Conservation (phyloP, 2,329 filamentous ascomycete species). For the Sphaerulina vaccinii region DNA sequence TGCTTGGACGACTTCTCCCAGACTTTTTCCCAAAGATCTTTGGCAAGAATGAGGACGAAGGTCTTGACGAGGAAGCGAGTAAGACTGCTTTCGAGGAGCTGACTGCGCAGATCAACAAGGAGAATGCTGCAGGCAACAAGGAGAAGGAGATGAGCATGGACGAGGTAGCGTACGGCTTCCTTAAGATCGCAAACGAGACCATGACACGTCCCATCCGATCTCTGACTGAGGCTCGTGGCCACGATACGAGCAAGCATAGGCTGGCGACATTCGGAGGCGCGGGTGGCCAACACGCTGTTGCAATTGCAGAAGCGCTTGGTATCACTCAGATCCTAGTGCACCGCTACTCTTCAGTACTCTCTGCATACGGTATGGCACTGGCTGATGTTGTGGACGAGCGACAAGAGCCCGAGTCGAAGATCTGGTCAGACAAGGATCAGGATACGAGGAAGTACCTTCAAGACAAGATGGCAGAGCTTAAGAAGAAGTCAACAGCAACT, state of each 20-base stretch:
- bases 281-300: slow-evolving; percentile 88
- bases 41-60: slow-evolving; percentile 81
- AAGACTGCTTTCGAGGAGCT: slow-evolving; percentile 72
- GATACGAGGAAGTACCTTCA: slow-evolving; percentile 63
- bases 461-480: slow-evolving; percentile 74
- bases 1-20: slow-evolving; percentile 77
- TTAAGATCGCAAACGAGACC: slow-evolving; percentile 85
- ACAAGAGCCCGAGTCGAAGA: slow-evolving; percentile 70
- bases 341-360: slow-evolving; percentile 82
- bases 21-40: slow-evolving; percentile 97
- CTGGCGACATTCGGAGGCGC: slow-evolving; percentile 90
- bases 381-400: slow-evolving; percentile 91
- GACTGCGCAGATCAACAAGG: slow-evolving; percentile 72
- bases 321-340: slow-evolving; percentile 85
- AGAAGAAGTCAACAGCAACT: slow-evolving; percentile 66
- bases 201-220: slow-evolving; percentile 90
- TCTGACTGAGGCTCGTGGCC: slow-evolving; percentile 86
- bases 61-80: slow-evolving; percentile 73
- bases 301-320: slow-evolving; percentile 79
- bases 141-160: slow-evolving; percentile 69
- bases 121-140: slow-evolving; percentile 61
- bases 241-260: slow-evolving; percentile 86
- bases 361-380: slow-evolving; percentile 88
- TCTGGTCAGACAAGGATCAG: slow-evolving; percentile 57
- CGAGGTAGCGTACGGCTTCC: slow-evolving; percentile 84